phyloP scores from a whole-genome alignment of 2,329 filamentous ascomycete genomes.

The Fusarium foetens region DNA sequence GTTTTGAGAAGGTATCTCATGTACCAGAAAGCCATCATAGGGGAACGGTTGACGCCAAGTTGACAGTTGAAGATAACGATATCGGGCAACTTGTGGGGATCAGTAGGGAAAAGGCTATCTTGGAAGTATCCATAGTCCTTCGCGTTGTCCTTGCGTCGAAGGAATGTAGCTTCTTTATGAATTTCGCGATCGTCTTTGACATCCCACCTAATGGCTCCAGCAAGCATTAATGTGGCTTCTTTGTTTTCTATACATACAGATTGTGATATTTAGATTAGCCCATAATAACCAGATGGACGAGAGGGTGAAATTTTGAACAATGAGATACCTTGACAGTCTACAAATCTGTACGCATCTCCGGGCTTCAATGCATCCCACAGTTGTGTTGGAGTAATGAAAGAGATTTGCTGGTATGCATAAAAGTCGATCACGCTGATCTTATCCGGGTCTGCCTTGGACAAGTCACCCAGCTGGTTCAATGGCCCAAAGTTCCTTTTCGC shows the following conservation, averaged over 20 bases:
- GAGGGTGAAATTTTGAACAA: neutral
- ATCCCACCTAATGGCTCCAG: neutral
- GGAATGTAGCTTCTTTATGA: neutral
- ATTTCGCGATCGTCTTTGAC: neutral
- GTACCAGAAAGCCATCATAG: neutral
- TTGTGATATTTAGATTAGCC: neutral
- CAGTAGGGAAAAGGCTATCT: neutral
- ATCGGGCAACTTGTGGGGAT: neutral
- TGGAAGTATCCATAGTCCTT: no score
- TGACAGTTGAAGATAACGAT: neutral
- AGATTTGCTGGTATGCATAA: neutral
- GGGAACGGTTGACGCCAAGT: neutral
- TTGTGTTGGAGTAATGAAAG: neutral
- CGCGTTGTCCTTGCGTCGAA: neutral
- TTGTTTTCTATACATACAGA: neutral
- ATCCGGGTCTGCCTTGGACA: neutral
- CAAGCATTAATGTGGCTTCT: neutral
- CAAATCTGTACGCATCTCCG: neutral
- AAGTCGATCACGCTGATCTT: neutral
- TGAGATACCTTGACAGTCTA: neutral
- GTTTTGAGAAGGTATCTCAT: neutral
- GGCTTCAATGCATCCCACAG: neutral
- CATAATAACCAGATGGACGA: neutral
- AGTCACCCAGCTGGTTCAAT: neutral
- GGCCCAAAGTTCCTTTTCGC: no score